Conservation (phyloP, 2,329 filamentous ascomycete genomes). For the Phialophora tarda region DNA sequence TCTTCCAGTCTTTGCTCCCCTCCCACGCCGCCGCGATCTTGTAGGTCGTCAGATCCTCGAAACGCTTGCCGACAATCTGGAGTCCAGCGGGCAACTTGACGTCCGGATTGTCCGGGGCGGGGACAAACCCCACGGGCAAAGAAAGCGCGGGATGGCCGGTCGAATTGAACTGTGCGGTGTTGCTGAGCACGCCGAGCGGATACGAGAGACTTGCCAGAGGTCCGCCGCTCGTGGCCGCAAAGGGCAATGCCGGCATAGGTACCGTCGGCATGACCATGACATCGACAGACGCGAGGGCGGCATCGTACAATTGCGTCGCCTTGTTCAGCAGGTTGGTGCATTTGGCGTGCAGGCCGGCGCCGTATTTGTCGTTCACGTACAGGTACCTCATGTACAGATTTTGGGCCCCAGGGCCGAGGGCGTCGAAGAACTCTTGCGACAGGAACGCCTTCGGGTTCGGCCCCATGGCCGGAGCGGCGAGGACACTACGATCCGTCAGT, state of each 20-base stretch:
- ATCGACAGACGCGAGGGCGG: constrained; percentile 49
- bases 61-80: constrained; percentile 57
- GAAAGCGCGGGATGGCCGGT: constrained; percentile 62
- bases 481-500: constrained; percentile 12
- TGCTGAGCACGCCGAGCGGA: background rate
- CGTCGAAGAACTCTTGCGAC: constrained; percentile 25
- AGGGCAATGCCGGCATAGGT: constrained; percentile 21
- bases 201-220: background rate
- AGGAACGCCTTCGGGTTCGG: background rate
- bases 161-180: constrained; percentile 6
- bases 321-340: constrained; percentile 50
- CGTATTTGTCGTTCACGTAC: constrained; percentile 31
- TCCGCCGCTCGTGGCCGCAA: background rate
- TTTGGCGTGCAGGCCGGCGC: constrained; percentile 50
- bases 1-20: constrained; percentile 19
- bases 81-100: constrained; percentile 57
- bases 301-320: constrained; percentile 42
- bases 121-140: constrained; percentile 57
- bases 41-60: constrained; percentile 38
- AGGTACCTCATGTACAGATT: constrained; percentile 52
- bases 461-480: background rate
- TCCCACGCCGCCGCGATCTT: constrained; percentile 41
- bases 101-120: constrained; percentile 48
- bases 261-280: constrained; percentile 51
- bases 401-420: constrained; percentile 41